These are phyloP conservation scores for Hordeum pubiflorum DNA, from an alignment of 202 grass and related monocot species.

Conservation along the genomic window DNA sequence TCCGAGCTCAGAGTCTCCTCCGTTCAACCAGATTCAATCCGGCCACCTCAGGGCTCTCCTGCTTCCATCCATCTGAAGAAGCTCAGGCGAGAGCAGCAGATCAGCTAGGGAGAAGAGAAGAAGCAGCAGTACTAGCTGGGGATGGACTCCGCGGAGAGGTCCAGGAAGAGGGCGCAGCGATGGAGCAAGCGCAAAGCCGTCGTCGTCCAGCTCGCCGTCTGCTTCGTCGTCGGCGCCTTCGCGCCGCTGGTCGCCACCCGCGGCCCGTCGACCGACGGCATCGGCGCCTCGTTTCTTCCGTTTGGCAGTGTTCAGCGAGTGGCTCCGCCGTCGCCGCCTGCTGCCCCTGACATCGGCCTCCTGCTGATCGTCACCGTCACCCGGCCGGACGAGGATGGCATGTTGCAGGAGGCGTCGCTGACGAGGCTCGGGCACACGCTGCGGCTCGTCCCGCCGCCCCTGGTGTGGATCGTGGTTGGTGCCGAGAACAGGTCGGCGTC, in stretches of 20 bases:
- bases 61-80: not conserved
- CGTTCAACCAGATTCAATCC: conserved; percentile 8
- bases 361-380: conserved; percentile 59
- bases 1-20: not conserved
- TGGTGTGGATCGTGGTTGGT: conserved; percentile 59
- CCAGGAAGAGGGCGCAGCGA: conserved; percentile 31
- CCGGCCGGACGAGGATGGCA: conserved; percentile 1
- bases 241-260: conserved; percentile 27
- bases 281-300: not conserved
- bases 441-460: conserved; percentile 32
- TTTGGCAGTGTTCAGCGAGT: not conserved
- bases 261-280: not conserved
- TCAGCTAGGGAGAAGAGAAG: not conserved
- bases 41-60: not conserved
- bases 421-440: conserved; percentile 45
- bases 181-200: conserved; percentile 18
- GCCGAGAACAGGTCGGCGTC: conserved; percentile 22
- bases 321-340: not conserved
- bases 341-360: not conserved
- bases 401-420: conserved; percentile 33
- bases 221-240: conserved; percentile 48
- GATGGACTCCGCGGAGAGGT: conserved; percentile 7
- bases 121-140: not conserved
- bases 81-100: not conserved
- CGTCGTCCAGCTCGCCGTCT: conserved; percentile 39